Evolutionary conservation across 306 rosid species (phyloP).

Genomic region (Sicyos edulis): DNA sequence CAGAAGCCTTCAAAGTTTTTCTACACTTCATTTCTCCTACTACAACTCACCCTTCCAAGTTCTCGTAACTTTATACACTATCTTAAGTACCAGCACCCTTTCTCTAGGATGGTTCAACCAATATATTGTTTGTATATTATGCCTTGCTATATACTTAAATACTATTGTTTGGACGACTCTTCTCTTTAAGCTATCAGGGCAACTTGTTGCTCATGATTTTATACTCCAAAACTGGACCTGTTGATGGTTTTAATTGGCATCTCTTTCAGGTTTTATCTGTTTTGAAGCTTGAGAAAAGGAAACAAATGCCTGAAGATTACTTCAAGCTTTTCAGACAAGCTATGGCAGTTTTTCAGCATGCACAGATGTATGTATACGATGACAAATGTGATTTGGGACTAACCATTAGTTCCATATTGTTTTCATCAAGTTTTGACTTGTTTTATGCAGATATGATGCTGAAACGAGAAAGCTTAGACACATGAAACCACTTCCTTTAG

Average conservation of each 20-base stretch:
- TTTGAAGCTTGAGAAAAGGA: slow-evolving; percentile 59
- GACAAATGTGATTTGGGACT: not conserved
- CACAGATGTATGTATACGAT: slow-evolving; percentile 52
- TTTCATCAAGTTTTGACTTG: slow-evolving; percentile 7
- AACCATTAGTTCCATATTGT: not conserved
- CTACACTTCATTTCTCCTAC: not conserved
- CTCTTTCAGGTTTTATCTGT: slow-evolving; percentile 62
- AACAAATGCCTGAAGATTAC: slow-evolving; percentile 72
- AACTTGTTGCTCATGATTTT: not conserved
- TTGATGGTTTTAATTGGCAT: not conserved
- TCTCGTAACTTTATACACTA: not conserved
- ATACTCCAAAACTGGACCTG: not conserved
- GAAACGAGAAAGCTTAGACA: slow-evolving; percentile 58
- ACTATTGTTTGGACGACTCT: not conserved
- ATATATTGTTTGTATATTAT: not conserved
- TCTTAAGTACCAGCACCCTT: not conserved
- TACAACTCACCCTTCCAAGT: not conserved
- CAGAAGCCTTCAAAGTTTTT: slow-evolving; percentile 4
- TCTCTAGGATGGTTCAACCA: not conserved
- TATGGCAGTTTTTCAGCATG: slow-evolving; percentile 76
- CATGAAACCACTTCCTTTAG: slow-evolving; percentile 54
- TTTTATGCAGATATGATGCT: slow-evolving; percentile 60
- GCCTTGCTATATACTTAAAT: not conserved
- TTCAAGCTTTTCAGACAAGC: slow-evolving; percentile 67
- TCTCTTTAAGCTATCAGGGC: not conserved